Percentiles rank a stretch among this genome's conserved stretches.
Evolutionary conservation across 1,284 basidiomycete genomes (phyloP).

Genomic region (Microbotryum scabiosae): DNA sequence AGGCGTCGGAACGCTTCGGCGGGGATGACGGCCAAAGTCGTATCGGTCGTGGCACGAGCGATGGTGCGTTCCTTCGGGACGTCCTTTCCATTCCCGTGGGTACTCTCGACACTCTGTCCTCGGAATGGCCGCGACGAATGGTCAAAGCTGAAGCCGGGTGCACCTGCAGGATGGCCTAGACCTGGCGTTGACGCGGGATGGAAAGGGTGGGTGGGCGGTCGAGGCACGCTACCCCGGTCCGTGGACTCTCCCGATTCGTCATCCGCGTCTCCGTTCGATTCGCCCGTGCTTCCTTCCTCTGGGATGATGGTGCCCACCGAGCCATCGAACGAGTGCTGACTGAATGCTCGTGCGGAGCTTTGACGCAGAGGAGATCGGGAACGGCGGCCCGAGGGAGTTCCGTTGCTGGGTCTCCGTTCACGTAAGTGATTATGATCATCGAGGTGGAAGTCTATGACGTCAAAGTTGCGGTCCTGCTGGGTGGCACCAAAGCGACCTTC

Average conservation of each 20-base stretch:
- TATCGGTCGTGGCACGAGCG: constrained; percentile 84
- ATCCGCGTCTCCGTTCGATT: too few relatives aligned
- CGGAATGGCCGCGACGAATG: background rate
- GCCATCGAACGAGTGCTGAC: too few relatives aligned
- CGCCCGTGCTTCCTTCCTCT: too few relatives aligned
- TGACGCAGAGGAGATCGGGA: background rate
- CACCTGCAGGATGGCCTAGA: background rate
- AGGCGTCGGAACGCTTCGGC: constrained; percentile 86
- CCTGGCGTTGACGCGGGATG: background rate
- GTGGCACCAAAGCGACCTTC: background rate
- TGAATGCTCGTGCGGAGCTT: too few relatives aligned
- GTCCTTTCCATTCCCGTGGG: background rate
- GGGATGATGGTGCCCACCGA: too few relatives aligned
- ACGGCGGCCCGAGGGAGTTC: background rate
- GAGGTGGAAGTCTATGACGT: constrained; percentile 19
- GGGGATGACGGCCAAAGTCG: constrained; percentile 95
- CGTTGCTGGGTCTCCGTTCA: background rate
- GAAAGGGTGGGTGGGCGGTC: background rate
- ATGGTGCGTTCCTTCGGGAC: constrained; percentile 45
- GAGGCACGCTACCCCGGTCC: too few relatives aligned
- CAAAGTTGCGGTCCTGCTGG: background rate
- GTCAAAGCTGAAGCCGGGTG: background rate
- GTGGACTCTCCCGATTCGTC: too few relatives aligned
- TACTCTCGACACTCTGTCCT: background rate
- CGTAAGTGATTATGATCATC: background rate